phyloP scores from a whole-genome alignment of 2,329 filamentous ascomycete genomes.

The Fusarium miscanthi region DNA sequence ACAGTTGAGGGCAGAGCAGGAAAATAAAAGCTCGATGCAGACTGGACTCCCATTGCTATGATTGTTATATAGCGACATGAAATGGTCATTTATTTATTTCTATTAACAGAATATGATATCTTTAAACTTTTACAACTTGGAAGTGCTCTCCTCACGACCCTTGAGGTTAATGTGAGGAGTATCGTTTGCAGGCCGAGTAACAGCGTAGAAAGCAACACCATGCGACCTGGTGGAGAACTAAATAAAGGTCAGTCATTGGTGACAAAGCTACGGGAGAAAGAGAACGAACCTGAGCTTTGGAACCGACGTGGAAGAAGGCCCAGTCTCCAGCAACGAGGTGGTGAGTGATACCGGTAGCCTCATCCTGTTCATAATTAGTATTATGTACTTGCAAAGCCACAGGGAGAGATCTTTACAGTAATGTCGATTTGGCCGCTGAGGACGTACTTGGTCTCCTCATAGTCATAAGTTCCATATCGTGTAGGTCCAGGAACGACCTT shows the following conservation, averaged over 20 bases:
- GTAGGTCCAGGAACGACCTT: conserved; percentile 30
- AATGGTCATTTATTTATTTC: accelerated
- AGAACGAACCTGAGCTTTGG: conserved; percentile 22
- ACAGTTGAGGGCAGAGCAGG: no score
- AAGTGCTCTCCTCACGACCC: conserved; percentile 1
- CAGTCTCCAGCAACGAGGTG: conserved; percentile 35
- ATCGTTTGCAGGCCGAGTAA: conserved; percentile 23
- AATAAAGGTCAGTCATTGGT: neutral
- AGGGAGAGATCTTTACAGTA: neutral
- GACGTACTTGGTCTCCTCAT: conserved; percentile 35
- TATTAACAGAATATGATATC: neutral
- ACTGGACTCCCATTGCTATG: accelerated
- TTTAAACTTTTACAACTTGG: neutral
- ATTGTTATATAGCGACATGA: neutral
- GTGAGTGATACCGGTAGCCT: conserved; percentile 32
- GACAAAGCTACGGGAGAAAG: accelerated
- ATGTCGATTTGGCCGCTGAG: conserved; percentile 28
- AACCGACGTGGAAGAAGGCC: conserved; percentile 35
- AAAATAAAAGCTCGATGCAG: no score
- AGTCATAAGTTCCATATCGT: conserved; percentile 29
- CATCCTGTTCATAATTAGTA: conserved; percentile 9
- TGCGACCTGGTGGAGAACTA: conserved; percentile 27
- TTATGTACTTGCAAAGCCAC: accelerated
- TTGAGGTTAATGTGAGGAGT: neutral
- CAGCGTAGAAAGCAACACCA: conserved; percentile 30